Evolutionary conservation across 345 rosid genomes (phyloP), one percentile per base, ranked within the genome.

Genomic region (Salix viminalis): DNA sequence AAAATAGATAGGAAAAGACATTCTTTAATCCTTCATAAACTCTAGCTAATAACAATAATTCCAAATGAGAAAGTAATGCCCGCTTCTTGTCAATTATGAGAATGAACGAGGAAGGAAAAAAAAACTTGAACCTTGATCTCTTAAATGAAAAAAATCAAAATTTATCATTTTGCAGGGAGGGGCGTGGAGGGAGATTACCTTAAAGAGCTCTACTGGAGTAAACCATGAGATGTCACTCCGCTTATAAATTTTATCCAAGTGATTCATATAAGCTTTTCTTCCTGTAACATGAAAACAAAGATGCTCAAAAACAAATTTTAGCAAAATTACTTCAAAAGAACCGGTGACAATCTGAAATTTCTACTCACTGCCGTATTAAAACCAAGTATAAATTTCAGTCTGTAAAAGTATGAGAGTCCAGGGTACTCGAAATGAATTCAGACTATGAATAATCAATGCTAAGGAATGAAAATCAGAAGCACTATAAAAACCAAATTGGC

Each of bases 171-270:
- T 26, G 19, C 9, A 50, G 37, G 41, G 7, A 18, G 13, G 36
- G 13, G 48, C 0, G 6, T 3, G 58, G 67, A 69, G 37, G 67
- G 71, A 69, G 41, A 65, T 69, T 80, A 91, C 99, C 99, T 93
- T 96, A 79, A 93, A 96, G 66, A 96, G 97, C 90, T 96, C 99
- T 42, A 93, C 97, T 13, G 99, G 99, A 69, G 99, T 96, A 86
- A 93, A 96, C 99, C 99, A 96, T 74, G 99, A 84, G 36, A 89
- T 86, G 75, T 91, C 98, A 93, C 91, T 93, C 80, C 88, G 91
- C 86, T 85, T 90, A 81, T 96, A 96, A 74, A 96, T 86, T 77
- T 93, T 89, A 77, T 93, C 95, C 91, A 93, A 77, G 74, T 92
- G 80, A 36, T 90, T 87, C 86, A 92, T 85, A 70, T 96, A 96